Evolutionary conservation across 176 grass and related monocot genomes (phyloP), one percentile per base, ranked within the genome.

Genomic region (Raddia distichophylla): DNA sequence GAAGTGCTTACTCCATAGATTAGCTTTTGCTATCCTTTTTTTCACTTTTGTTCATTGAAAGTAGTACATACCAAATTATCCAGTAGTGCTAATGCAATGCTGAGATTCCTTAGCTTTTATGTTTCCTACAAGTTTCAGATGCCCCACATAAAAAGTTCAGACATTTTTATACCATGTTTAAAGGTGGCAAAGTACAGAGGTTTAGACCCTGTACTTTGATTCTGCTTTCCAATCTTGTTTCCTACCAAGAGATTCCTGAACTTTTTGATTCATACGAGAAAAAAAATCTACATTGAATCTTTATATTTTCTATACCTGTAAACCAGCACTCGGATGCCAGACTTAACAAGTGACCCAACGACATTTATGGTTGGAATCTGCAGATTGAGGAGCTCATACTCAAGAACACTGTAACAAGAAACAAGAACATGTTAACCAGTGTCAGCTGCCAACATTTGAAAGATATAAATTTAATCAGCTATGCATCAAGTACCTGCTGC

Each of bases 371-470:
- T 95, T 8, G 96, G 96, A 66, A 90, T 95, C 78, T 94, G 90
- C 87, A 99, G 43, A 64, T 99, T 95, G 54, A 99, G 93, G 13
- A 99, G 87, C 74, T 95, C 88, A 45, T 99, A 99, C 70, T 99
- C 86, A 5, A 99, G 92, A 83, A 99, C 85, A 83, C 93, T 99
- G 88, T 63, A 72, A 67, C 61, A 71, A 47, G 53, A 53, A 59
- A 16, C 15, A 17, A 53, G 63, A 79, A 77, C 6, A 86, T 9
- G 46, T 53, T 62, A 58, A 86, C 67, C 60, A 63, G 4, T 22
- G 45, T 55, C 55, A 27, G 27, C 27, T 27, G 27, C 27, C 27
- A 27, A 64, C 32, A 13, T 48, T 52, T 61, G 33, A 16, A 71
- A 78, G 22, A 12, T 47, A 42, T 34, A 22, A 57, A 57, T 19